Evolutionary conservation across 371 early-diverging fungal genomes (phyloP).

Genomic region (Mortierella sp.): DNA sequence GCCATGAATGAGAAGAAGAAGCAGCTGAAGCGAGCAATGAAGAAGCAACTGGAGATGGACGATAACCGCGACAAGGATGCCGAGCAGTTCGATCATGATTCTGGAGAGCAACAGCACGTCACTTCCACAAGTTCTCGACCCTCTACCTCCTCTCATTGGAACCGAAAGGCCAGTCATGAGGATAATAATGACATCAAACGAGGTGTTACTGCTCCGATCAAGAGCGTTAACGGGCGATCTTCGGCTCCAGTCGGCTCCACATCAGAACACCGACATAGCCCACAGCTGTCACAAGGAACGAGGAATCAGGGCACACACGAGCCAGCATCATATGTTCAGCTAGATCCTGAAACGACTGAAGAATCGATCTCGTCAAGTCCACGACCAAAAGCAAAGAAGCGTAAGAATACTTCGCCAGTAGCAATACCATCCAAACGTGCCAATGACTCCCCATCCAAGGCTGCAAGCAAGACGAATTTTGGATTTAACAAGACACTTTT

Average conservation of each 20-base stretch:
- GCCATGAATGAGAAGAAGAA: conserved; percentile 51
- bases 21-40: conserved; percentile 30
- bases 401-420: conserved; percentile 15
- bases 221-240: too few species aligned
- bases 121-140: not conserved
- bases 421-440: not conserved
- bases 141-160: conserved; percentile 21
- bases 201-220: not conserved
- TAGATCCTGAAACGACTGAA: not conserved
- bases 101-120: not conserved
- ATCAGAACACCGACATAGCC: not conserved
- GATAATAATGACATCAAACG: conserved; percentile 5
- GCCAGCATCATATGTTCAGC: not conserved
- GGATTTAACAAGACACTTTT: conserved; percentile 37
- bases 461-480: not conserved
- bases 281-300: too few species aligned
- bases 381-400: conserved; percentile 19
- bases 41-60: conserved; percentile 21
- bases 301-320: not conserved
- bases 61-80: not conserved
- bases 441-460: not conserved
- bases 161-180: conserved; percentile 18
- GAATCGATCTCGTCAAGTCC: not conserved
- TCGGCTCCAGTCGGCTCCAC: too few species aligned
- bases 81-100: conserved; percentile 3